Conservation (phyloP, 2,329 filamentous ascomycete species). For the Pseudomassariella vexata region DNA sequence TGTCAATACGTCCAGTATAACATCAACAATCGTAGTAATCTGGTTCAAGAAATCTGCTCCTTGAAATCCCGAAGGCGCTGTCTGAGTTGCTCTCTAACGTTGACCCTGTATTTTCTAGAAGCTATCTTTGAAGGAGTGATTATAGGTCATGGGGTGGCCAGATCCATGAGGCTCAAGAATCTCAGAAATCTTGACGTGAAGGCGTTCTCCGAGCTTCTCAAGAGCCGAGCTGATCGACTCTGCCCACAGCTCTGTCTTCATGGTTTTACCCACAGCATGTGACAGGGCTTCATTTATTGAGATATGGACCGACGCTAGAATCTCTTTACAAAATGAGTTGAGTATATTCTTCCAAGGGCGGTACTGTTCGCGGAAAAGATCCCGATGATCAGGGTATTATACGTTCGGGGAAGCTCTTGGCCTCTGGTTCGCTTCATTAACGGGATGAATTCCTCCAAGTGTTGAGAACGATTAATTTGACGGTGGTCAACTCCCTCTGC, state of each 20-base stretch:
- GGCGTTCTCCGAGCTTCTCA: conserved; percentile 9
- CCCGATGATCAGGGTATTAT: conserved; percentile 27
- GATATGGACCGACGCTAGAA: conserved; percentile 13
- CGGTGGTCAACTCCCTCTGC: neutral
- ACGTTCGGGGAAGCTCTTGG: conserved; percentile 28
- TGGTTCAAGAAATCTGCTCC: too few species aligned
- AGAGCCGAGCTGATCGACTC: conserved; percentile 16
- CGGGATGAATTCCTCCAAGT: conserved; percentile 16
- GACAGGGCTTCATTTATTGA: conserved; percentile 14
- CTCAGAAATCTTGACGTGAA: conserved; percentile 19
- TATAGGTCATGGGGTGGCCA: conserved; percentile 33
- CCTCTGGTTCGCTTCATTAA: conserved; percentile 22
- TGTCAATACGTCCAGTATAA: too few species aligned
- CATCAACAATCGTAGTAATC: too few species aligned
- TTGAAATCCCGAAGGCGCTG: too few species aligned
- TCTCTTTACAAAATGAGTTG: conserved; percentile 7
- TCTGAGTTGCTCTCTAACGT: too few species aligned
- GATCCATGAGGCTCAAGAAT: conserved; percentile 18
- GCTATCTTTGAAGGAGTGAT: conserved; percentile 28
- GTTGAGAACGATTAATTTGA: conserved; percentile 7
- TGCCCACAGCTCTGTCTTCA: conserved; percentile 13
- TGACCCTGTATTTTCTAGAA: too few species aligned
- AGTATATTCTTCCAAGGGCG: conserved; percentile 21
- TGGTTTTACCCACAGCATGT: conserved; percentile 15
- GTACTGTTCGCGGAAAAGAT: conserved; percentile 27